Evolutionary conservation across 2,329 filamentous ascomycete species (phyloP).

Genomic region (Gremmenia infestans): DNA sequence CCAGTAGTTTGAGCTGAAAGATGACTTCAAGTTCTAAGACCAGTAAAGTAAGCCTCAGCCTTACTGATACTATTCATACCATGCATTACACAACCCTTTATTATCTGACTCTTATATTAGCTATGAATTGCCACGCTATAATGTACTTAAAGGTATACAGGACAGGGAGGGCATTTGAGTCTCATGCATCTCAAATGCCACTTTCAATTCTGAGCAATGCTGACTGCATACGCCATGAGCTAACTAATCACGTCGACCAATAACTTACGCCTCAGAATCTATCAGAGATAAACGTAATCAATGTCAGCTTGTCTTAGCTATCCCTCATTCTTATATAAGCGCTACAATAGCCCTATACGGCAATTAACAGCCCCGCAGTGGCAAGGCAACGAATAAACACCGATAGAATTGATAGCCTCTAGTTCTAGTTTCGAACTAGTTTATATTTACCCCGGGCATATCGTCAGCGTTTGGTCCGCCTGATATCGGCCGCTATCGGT

Average conservation of each 20-base stretch:
- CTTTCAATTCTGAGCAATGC: neutral
- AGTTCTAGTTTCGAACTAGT: too few relatives aligned
- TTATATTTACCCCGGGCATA: too few relatives aligned
- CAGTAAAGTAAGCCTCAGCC: neutral
- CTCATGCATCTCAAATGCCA: neutral
- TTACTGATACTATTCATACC: neutral
- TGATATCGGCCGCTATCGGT: too few relatives aligned
- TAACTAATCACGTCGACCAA: neutral
- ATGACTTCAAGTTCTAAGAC: neutral
- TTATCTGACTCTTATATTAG: neutral
- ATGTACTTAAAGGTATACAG: neutral
- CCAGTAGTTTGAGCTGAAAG: too few relatives aligned
- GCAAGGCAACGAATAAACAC: too few relatives aligned
- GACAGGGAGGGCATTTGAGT: neutral
- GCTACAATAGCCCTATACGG: too few relatives aligned
- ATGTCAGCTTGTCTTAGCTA: too few relatives aligned
- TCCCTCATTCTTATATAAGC: too few relatives aligned
- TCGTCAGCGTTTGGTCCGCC: too few relatives aligned
- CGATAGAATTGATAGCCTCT: too few relatives aligned
- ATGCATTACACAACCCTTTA: neutral
- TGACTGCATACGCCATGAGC: neutral
- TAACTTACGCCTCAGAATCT: neutral
- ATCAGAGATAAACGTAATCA: too few relatives aligned
- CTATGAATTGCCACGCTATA: neutral
- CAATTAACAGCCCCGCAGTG: too few relatives aligned